Evolutionary conservation across 2,329 filamentous ascomycete species (phyloP).

Genomic region (Stachybotrys echinatus): DNA sequence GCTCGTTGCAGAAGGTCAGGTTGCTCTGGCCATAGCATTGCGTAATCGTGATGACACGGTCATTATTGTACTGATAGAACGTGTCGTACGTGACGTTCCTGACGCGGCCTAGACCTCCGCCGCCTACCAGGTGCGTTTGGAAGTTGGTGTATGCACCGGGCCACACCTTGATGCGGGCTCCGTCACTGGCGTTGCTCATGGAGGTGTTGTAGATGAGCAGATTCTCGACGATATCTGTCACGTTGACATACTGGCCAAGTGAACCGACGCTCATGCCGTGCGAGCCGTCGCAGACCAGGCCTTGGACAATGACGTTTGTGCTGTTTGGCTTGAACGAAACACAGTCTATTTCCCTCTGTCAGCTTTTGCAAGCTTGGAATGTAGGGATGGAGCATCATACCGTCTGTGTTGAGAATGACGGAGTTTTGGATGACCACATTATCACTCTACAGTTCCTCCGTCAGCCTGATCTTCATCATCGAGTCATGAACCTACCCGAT

Average conservation of each 20-base stretch:
- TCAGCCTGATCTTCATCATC: background rate
- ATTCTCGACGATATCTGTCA: slow-evolving; percentile 64
- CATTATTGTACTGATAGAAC: slow-evolving; percentile 56
- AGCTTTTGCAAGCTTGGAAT: background rate
- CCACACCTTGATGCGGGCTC: slow-evolving; percentile 72
- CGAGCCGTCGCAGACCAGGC: slow-evolving; percentile 61
- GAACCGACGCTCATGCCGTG: slow-evolving; percentile 71
- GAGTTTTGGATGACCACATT: slow-evolving; percentile 62
- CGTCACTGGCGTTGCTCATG: slow-evolving; percentile 56
- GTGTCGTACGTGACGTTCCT: slow-evolving; percentile 63
- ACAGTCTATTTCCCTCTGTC: slow-evolving; percentile 40
- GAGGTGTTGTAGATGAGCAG: slow-evolving; percentile 58
- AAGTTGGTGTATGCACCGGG: slow-evolving; percentile 38
- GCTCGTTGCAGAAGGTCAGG: slow-evolving; percentile 17
- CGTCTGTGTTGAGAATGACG: slow-evolving; percentile 32
- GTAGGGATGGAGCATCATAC: slow-evolving; percentile 2
- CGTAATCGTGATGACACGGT: slow-evolving; percentile 29
- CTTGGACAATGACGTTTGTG: slow-evolving; percentile 63
- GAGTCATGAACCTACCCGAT: slow-evolving; percentile 23
- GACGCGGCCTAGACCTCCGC: slow-evolving; percentile 47
- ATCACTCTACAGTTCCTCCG: background rate
- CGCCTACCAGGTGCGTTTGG: slow-evolving; percentile 51
- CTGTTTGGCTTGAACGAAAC: slow-evolving; percentile 72
- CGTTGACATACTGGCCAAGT: slow-evolving; percentile 59
- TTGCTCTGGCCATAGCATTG: slow-evolving; percentile 21